Base-by-base conservation (phyloP, 1,284 basidiomycete species). In the Rhodotorula sp. region DNA sequence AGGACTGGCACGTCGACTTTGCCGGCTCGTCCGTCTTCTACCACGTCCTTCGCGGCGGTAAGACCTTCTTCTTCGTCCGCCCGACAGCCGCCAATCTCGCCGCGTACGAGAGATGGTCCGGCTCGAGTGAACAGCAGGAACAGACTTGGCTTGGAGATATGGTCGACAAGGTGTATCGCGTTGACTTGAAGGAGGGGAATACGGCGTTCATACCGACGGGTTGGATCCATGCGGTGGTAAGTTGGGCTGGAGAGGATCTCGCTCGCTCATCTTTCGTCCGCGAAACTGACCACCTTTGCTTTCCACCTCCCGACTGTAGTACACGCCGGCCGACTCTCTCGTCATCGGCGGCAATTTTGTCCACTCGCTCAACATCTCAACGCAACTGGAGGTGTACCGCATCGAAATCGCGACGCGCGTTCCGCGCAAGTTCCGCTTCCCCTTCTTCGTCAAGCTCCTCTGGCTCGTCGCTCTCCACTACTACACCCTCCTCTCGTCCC, bases 291-390 rank as follows among this genome's bases (percentile, higher is more conserved):
- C 15, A 53, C 71, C 48, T 20, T 34, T 55, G 30, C n/a, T 20
- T 20, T 3, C 24, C 20, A 3, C 8, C 34, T 1, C 20, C 10
- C 40, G 40, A 2, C 15, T 13, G 15, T 75, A 92, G 90, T 89
- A 91, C 80, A 98, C 94, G 0, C 94, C 95, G 0, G 81, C 85
- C 54, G 93, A 98, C 79, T 91, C 94, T 4, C 84, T 99, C 51
- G 95, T 99, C 0, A 94, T 98, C 77, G 95, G 95, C 4, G 95
- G 95, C 50, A 99, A 99, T 81, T 99, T 96, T 79, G 80, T 97
- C 59, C 94, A 97, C 80, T 93, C 89, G 15, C 69, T 72, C 73
- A 77, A 81, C 62, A 81, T 82, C 51, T 77, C 77, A 24, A 79
- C 78, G 2, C 80, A 98, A 80, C 83, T 96, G 47, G 87, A 87